Conservation (phyloP, 371 early-diverging fungal genomes). For the Mortierella sp. region DNA sequence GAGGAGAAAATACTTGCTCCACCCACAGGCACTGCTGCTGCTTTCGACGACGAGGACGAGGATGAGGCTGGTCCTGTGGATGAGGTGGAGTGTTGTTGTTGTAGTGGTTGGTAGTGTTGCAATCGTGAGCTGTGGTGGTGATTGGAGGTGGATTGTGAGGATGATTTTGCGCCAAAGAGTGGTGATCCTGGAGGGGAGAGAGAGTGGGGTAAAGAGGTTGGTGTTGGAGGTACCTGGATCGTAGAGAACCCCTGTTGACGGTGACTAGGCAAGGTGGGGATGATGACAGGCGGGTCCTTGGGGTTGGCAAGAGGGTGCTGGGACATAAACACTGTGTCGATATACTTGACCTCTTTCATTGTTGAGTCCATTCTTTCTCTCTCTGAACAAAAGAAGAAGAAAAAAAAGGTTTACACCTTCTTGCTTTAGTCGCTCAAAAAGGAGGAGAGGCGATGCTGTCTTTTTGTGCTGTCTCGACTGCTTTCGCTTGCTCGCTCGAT, state of each 20-base stretch:
- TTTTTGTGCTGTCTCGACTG: background rate
- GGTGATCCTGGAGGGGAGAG: constrained; percentile 54
- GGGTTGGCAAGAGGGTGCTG: constrained; percentile 57
- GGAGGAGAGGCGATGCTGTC: background rate
- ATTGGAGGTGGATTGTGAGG: constrained; percentile 17
- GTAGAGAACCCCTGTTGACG: constrained; percentile 28
- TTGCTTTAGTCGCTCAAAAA: background rate
- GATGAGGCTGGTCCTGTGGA: constrained; percentile 16
- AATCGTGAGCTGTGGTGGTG: constrained; percentile 12
- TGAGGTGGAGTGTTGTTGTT: constrained; percentile 7
- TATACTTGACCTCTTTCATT: constrained; percentile 36
- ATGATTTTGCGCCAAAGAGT: constrained; percentile 12
- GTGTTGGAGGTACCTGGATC: constrained; percentile 36
- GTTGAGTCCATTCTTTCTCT: constrained; percentile 1
- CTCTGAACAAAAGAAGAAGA: background rate
- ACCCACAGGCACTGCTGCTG: background rate
- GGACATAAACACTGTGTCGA: constrained; percentile 35
- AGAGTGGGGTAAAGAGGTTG: constrained; percentile 34
- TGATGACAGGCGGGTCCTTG: constrained; percentile 50
- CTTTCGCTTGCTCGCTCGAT: background rate
- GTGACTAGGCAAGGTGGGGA: constrained; percentile 49
- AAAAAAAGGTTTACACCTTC: constrained; percentile 14
- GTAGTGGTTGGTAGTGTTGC: background rate
- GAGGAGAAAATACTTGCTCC: constrained; percentile 24
- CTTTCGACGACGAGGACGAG: background rate